Evolutionary conservation across 805 yeast genomes (phyloP).

Genomic region (Saccharomyces jurei): DNA sequence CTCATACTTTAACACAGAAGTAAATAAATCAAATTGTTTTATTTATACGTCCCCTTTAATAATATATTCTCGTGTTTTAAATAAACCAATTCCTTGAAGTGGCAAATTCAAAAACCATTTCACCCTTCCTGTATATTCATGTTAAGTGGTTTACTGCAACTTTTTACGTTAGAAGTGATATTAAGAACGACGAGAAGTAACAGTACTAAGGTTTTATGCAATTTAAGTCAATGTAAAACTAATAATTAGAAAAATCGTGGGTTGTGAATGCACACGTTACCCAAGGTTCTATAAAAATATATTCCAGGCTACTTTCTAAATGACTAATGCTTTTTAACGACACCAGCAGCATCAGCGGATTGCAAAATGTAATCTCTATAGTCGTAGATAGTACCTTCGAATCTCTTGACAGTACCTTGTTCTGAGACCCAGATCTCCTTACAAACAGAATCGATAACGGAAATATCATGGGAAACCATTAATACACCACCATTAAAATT

Average conservation of each 20-base stretch:
- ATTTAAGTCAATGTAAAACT: background rate
- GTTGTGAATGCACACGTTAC: background rate
- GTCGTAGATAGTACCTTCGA: slow-evolving; percentile 74
- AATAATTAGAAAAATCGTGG: background rate
- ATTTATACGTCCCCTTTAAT: background rate
- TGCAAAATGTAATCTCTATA: slow-evolving; percentile 82
- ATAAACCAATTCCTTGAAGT: background rate
- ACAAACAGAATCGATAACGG: slow-evolving; percentile 81
- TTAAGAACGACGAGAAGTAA: background rate
- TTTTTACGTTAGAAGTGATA: background rate
- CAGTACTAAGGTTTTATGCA: background rate
- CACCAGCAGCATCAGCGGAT: slow-evolving; percentile 77
- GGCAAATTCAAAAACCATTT: background rate
- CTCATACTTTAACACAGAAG: background rate
- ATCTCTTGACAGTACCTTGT: slow-evolving; percentile 66
- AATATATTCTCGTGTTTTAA: background rate
- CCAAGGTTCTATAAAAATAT: background rate
- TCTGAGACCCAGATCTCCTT: slow-evolving; percentile 95
- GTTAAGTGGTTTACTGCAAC: background rate
- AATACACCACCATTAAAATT: slow-evolving; percentile 91
- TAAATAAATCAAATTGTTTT: background rate
- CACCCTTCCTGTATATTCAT: background rate
- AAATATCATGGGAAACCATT: slow-evolving; percentile 97
- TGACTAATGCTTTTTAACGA: slow-evolving; percentile 69
- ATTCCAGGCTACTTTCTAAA: background rate